phyloP scores from a whole-genome alignment of 768 basidiomycete genomes.

The Bullera alba region DNA sequence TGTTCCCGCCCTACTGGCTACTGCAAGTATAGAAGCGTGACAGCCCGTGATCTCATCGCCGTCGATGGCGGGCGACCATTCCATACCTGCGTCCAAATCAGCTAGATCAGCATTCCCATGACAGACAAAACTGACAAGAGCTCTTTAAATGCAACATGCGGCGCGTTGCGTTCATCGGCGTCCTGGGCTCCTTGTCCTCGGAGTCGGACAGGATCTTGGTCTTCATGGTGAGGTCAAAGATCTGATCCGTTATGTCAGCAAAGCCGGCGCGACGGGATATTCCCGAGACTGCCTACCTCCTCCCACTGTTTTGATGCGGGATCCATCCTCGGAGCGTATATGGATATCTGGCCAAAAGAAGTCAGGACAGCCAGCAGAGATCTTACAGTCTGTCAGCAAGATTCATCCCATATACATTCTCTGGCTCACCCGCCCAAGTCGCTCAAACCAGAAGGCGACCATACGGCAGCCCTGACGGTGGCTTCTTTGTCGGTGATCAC shows the following conservation, averaged over 20 bases:
- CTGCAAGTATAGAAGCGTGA: neutral
- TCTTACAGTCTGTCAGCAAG: constrained; percentile 6
- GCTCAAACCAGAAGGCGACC: constrained; percentile 35
- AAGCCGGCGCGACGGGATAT: neutral
- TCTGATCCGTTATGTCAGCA: neutral
- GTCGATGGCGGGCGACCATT: neutral
- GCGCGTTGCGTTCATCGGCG: too few relatives aligned
- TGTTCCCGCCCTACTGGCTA: constrained; percentile 1
- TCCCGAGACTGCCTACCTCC: constrained; percentile 18
- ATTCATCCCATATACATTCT: neutral
- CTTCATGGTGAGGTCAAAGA: constrained; percentile 16
- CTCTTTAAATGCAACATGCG: too few relatives aligned
- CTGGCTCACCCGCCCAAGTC: constrained; percentile 30
- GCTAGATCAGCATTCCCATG: too few relatives aligned
- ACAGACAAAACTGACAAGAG: too few relatives aligned
- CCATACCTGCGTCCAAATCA: neutral
- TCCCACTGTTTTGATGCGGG: constrained; percentile 27
- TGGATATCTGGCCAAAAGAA: constrained; percentile 21
- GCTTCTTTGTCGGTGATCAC: constrained; percentile 8
- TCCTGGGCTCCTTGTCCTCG: too few relatives aligned
- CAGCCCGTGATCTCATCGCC: neutral
- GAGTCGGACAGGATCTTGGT: too few relatives aligned
- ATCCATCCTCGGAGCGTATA: constrained; percentile 27
- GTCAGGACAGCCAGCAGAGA: constrained; percentile 27
- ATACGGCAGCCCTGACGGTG: constrained; percentile 13